phyloP scores from a whole-genome alignment of 768 basidiomycete genomes.

The Boletus vinaceobasis region DNA sequence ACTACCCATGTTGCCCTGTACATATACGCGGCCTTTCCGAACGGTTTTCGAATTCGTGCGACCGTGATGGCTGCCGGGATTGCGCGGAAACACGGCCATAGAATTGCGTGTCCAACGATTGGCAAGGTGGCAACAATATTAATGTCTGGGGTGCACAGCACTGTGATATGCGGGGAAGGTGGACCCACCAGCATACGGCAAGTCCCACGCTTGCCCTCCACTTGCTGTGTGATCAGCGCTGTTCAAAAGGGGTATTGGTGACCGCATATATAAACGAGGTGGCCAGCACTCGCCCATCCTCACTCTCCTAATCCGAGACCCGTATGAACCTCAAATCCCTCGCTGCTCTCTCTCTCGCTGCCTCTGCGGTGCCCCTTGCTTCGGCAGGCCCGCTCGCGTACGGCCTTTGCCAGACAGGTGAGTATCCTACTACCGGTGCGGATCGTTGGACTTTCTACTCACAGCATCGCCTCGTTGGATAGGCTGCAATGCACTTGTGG shows the following conservation, averaged over 20 bases:
- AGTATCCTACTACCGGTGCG: not conserved
- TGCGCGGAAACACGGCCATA: too few relatives aligned
- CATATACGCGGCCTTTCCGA: too few relatives aligned
- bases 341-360: constrained; percentile 15
- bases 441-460: not conserved
- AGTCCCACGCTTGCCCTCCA: not conserved
- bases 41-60: too few relatives aligned
- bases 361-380: constrained; percentile 6
- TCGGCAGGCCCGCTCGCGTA: constrained; percentile 21
- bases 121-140: too few relatives aligned
- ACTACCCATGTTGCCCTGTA: too few relatives aligned
- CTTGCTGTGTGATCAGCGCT: constrained; percentile 9
- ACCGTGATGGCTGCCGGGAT: too few relatives aligned
- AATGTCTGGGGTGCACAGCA: not conserved
- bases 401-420: constrained; percentile 25
- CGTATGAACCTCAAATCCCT: constrained; percentile 27
- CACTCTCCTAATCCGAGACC: not conserved
- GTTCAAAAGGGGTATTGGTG: not conserved
- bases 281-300: not conserved
- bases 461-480: not conserved
- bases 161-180: not conserved
- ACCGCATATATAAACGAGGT: constrained; percentile 2
- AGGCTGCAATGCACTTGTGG: constrained; percentile 26
- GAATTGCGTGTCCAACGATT: too few relatives aligned
- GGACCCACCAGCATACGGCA: not conserved